Evolutionary conservation across 306 rosid species (phyloP), one percentile per base, ranked within the genome.

Genomic region (Cicer arietinum): DNA sequence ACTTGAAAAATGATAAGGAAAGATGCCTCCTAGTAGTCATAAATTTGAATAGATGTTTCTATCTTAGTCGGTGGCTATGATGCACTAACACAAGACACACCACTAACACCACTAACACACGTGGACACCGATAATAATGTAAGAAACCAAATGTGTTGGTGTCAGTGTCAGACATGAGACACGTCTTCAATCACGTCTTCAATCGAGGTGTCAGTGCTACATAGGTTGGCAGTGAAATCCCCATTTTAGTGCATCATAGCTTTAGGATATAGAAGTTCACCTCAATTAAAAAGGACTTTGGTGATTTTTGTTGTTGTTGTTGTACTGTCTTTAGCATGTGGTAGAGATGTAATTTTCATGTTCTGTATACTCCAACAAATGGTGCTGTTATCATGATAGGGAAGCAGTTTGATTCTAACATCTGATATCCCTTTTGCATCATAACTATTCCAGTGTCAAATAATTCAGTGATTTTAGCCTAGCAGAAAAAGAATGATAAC

Each of bases 21-120:
- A 50, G 66, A 51, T 67, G 67, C 44, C 17, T 71, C 75, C 13
- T 71, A 69, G 45, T 53, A 8, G n/a, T 78, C 50, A 76, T 58
- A 47, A 42, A 44, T 50, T 67, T 75, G 71, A n/a, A 16, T 42
- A 42, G 18, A 64, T 35, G 63, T 59, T 30, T 30, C 1, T 30
- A 30, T 4, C 37, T 3, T 30, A 30, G 37, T 30, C 4, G 37
- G 37, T 30, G 37, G 5, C 37, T 30, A 30, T 30, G 37, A 30
- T 0, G 37, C 37, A 30, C 37, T 0, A 3, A 4, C 37, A 30
- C 37, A 30, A 30, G 37, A 30, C 37, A 14, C 16, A 14, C n/a
- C n/a, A n/a, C n/a, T n/a, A n/a, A 30, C 37, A 30, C 3, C 37
- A 30, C 37, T 30, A 30, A 30, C 37, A 30, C 37, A 30, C 4